phyloP scores from a whole-genome alignment of 2,329 filamentous ascomycete species.

The Pseudogymnoascus sp. region DNA sequence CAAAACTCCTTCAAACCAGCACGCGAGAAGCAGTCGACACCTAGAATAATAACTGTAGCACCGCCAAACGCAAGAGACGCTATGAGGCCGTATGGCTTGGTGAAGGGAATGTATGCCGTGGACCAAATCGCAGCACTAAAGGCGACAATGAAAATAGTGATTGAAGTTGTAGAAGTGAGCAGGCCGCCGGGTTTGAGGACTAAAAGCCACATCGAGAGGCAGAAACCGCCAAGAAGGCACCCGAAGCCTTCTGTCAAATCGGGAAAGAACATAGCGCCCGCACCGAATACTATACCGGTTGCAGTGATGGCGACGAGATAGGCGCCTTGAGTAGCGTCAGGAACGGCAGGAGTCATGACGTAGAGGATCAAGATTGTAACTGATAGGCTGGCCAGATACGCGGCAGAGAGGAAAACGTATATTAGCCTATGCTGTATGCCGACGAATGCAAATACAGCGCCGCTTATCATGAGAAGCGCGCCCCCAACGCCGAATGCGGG shows the following conservation, averaged over 20 bases:
- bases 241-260: slow-evolving; percentile 76
- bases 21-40: slow-evolving; percentile 81
- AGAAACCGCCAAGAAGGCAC: slow-evolving; percentile 35
- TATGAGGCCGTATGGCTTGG: slow-evolving; percentile 71
- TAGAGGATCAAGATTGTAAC: slow-evolving; percentile 80
- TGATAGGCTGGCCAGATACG: slow-evolving; percentile 62
- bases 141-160: slow-evolving; percentile 65
- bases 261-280: slow-evolving; percentile 65
- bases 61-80: slow-evolving; percentile 70
- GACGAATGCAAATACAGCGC: slow-evolving; percentile 62
- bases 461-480: slow-evolving; percentile 63
- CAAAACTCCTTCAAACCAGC: slow-evolving; percentile 96
- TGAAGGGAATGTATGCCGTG: slow-evolving; percentile 72
- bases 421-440: slow-evolving; percentile 77
- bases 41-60: slow-evolving; percentile 68
- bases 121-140: slow-evolving; percentile 61
- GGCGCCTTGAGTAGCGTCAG: slow-evolving; percentile 68
- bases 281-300: slow-evolving; percentile 67
- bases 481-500: slow-evolving; percentile 75
- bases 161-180: slow-evolving; percentile 51
- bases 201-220: slow-evolving; percentile 62
- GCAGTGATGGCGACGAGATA: slow-evolving; percentile 73
- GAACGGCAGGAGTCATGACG: slow-evolving; percentile 73
- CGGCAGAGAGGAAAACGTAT: slow-evolving; percentile 72
- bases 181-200: slow-evolving; percentile 69